Conservation (phyloP, 345 rosid genomes). For the Lepidium africanum region DNA sequence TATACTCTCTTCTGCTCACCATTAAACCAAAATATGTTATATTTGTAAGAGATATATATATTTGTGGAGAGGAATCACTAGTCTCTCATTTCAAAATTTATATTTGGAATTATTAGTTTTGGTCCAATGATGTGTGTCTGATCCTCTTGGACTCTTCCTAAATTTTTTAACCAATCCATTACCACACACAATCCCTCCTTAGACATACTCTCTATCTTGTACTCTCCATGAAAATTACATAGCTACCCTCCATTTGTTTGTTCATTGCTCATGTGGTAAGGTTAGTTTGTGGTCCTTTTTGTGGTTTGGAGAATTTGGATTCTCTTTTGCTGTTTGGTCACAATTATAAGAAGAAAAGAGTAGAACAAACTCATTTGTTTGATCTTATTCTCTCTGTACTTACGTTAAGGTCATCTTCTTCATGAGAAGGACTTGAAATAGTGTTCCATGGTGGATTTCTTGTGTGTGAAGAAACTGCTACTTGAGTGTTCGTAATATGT, state of each 20-base stretch:
- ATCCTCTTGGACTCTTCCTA: conserved; percentile 14
- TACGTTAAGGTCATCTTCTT: conserved; percentile 26
- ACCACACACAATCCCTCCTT: conserved; percentile 19
- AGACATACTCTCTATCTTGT: conserved; percentile 22
- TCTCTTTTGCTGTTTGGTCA: conserved; percentile 11
- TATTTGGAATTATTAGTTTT: conserved; percentile 14
- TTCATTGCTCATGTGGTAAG: conserved; percentile 3
- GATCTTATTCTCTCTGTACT: conserved; percentile 10
- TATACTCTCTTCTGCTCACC: conserved; percentile 6
- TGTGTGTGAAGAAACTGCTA: conserved; percentile 36
- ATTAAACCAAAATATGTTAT: not conserved
- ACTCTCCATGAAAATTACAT: not conserved
- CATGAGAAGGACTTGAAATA: conserved; percentile 20
- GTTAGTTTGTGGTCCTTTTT: conserved; percentile 13
- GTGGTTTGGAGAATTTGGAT: not conserved
- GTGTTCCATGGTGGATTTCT: conserved; percentile 43
- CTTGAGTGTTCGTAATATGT: conserved; percentile 36
- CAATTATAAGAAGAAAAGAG: conserved; percentile 8
- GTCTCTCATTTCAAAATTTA: not conserved
- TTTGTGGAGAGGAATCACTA: conserved; percentile 20
- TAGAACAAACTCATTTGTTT: conserved; percentile 14
- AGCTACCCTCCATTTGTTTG: not conserved
- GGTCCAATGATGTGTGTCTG: conserved; percentile 16
- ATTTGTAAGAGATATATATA: conserved; percentile 4
- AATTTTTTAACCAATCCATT: conserved; percentile 10